Conservation (phyloP, 164 flowering plant species). For the Magnolia officinalis region DNA sequence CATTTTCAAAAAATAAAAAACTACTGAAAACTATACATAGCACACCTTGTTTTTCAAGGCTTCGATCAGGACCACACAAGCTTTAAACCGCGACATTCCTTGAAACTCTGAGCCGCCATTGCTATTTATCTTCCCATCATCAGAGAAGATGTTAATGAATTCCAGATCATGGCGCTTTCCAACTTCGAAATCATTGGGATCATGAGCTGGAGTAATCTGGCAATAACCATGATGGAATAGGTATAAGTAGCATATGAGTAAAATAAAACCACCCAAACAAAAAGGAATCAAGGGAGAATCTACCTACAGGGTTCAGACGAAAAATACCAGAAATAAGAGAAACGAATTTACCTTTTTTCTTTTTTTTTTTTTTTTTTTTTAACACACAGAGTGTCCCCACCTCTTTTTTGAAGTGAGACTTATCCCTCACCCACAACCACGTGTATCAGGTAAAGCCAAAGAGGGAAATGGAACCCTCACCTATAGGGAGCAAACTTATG, state of each 20-base stretch:
- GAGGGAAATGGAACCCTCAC: too few relatives aligned
- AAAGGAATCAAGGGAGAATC: not conserved
- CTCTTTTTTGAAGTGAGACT: too few relatives aligned
- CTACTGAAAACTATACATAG: too few relatives aligned
- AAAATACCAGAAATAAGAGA: too few relatives aligned
- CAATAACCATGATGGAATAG: constrained; percentile 11
- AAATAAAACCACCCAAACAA: not conserved
- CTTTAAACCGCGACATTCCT: constrained; percentile 90
- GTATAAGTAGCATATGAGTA: not conserved
- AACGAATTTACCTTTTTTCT: constrained; percentile 25
- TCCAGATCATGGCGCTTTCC: constrained; percentile 89
- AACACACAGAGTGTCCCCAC: too few relatives aligned
- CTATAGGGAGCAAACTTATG: too few relatives aligned
- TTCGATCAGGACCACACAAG: constrained; percentile 69
- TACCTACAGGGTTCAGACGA: too few relatives aligned
- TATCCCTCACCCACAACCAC: too few relatives aligned
- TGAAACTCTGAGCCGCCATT: constrained; percentile 79
- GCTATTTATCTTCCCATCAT: constrained; percentile 91
- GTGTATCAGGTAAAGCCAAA: too few relatives aligned
- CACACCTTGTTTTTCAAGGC: constrained; percentile 72
- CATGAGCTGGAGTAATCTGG: constrained; percentile 98
- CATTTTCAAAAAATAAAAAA: too few relatives aligned
- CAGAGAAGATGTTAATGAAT: constrained; percentile 81
- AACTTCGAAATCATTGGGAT: constrained; percentile 97
- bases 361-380: too few relatives aligned